phyloP scores from a whole-genome alignment of 805 yeast genomes.

The Cyberlindnera euphorbiae region DNA sequence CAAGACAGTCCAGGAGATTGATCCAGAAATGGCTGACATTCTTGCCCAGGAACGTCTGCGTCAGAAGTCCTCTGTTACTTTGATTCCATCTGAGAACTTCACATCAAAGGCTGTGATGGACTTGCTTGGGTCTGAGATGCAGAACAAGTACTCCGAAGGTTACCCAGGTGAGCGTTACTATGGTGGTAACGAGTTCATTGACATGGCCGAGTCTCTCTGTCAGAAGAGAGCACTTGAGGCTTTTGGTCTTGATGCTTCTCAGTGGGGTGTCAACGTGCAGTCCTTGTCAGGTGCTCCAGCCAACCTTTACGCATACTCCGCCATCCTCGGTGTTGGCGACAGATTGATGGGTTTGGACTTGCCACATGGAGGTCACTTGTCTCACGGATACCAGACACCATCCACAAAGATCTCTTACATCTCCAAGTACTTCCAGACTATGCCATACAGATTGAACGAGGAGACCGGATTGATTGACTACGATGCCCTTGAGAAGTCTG shows the following conservation, averaged over 20 bases:
- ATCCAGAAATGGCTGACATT: slow-evolving; percentile 74
- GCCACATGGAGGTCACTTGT: slow-evolving; percentile 98
- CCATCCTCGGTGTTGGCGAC: slow-evolving; percentile 91
- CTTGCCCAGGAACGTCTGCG: slow-evolving; percentile 79
- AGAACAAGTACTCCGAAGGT: slow-evolving; percentile 98
- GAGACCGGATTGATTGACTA: slow-evolving; percentile 94
- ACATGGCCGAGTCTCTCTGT: slow-evolving; percentile 87
- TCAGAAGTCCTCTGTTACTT: slow-evolving; percentile 88
- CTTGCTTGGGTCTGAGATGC: slow-evolving; percentile 95
- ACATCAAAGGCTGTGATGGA: slow-evolving; percentile 95
- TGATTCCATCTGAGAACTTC: slow-evolving; percentile 96
- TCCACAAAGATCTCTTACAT: slow-evolving; percentile 91
- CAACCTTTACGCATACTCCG: slow-evolving; percentile 93
- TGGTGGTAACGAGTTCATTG: slow-evolving; percentile 97
- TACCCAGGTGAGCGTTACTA: slow-evolving; percentile 99
- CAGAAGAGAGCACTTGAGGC: slow-evolving; percentile 93
- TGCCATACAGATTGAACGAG: slow-evolving; percentile 95
- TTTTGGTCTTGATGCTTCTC: slow-evolving; percentile 68
- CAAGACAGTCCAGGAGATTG: slow-evolving; percentile 43
- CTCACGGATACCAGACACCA: slow-evolving; percentile 97
- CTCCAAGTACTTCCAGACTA: slow-evolving; percentile 94
- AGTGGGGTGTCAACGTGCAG: slow-evolving; percentile 99
- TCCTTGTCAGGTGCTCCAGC: slow-evolving; percentile 97
- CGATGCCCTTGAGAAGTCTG: slow-evolving; percentile 89
- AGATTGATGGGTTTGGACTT: slow-evolving; percentile 97